Evolutionary conservation across 371 early-diverging fungal genomes (phyloP).

Genomic region (Vairimorpha ceranae): DNA sequence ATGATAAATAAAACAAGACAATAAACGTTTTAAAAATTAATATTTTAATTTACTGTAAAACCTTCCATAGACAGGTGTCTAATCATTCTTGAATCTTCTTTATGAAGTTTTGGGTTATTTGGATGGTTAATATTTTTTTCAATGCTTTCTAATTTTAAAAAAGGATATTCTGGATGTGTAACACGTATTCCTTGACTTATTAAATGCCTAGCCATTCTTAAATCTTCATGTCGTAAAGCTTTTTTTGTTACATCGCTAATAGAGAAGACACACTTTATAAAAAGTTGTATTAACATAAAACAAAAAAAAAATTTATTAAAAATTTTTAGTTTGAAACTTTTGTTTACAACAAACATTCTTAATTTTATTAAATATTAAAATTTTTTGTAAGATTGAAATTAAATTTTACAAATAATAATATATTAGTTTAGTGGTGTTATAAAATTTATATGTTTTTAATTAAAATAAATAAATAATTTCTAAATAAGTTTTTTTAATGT

Average conservation of each 20-base stretch:
- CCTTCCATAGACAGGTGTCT: background rate
- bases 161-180: background rate
- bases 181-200: background rate
- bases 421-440: too few relatives aligned
- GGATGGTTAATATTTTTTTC: background rate
- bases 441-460: too few relatives aligned
- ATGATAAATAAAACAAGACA: constrained; percentile 45
- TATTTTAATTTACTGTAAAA: background rate
- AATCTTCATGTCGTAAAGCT: background rate
- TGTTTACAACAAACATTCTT: too few relatives aligned
- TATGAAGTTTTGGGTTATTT: background rate
- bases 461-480: too few relatives aligned
- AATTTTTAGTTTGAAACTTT: too few relatives aligned
- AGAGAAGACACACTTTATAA: background rate
- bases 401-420: too few relatives aligned
- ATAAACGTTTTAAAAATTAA: constrained; percentile 1
- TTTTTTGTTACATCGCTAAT: background rate
- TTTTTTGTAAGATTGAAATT: too few relatives aligned
- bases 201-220: background rate
- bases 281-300: too few relatives aligned
- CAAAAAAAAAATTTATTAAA: too few relatives aligned
- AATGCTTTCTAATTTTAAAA: background rate
- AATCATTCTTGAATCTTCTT: background rate
- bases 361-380: too few relatives aligned
- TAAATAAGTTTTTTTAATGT: too few relatives aligned